These are phyloP conservation scores for Clarireedia sp. DNA, from an alignment of 2,329 filamentous ascomycete species.

Conservation along the genomic window DNA sequence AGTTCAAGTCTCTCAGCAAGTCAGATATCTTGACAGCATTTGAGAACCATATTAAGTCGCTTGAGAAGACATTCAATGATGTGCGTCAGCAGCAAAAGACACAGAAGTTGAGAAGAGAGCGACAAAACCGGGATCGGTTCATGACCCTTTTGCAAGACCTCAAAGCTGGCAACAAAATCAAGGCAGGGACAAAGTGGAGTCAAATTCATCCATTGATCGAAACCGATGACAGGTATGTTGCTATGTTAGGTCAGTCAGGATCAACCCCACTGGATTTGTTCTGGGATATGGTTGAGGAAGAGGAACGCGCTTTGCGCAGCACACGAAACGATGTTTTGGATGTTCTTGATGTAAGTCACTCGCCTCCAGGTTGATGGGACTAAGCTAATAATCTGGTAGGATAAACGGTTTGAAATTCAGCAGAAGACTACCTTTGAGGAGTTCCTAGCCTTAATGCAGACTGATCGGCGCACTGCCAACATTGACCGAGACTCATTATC, in stretches of 20 bases:
- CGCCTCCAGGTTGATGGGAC: not conserved
- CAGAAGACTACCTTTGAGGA: conserved; percentile 81
- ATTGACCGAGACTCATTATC: conserved; percentile 72
- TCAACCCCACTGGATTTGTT: conserved; percentile 87
- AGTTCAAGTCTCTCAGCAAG: conserved; percentile 77
- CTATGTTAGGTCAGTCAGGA: conserved; percentile 75
- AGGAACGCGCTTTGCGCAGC: conserved; percentile 77
- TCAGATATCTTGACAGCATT: conserved; percentile 89
- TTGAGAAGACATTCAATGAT: conserved; percentile 89
- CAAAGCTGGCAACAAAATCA: conserved; percentile 69
- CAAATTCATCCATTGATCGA: conserved; percentile 68
- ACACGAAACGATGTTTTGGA: conserved; percentile 79
- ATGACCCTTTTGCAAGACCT: conserved; percentile 67
- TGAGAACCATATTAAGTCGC: conserved; percentile 86
- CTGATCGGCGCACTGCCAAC: conserved; percentile 81
- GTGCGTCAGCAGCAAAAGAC: conserved; percentile 81
- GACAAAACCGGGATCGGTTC: conserved; percentile 79
- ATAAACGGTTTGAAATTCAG: conserved; percentile 86
- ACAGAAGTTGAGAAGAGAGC: conserved; percentile 70
- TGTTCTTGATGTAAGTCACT: conserved; percentile 67
- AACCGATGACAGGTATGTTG: conserved; percentile 73
- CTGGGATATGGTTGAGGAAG: conserved; percentile 91
- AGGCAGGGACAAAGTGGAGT: conserved; percentile 84
- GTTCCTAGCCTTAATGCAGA: conserved; percentile 73
- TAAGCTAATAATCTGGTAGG: conserved; percentile 46